phyloP scores from a whole-genome alignment of 2,329 filamentous ascomycete genomes.

The Cordyceps farinosa region DNA sequence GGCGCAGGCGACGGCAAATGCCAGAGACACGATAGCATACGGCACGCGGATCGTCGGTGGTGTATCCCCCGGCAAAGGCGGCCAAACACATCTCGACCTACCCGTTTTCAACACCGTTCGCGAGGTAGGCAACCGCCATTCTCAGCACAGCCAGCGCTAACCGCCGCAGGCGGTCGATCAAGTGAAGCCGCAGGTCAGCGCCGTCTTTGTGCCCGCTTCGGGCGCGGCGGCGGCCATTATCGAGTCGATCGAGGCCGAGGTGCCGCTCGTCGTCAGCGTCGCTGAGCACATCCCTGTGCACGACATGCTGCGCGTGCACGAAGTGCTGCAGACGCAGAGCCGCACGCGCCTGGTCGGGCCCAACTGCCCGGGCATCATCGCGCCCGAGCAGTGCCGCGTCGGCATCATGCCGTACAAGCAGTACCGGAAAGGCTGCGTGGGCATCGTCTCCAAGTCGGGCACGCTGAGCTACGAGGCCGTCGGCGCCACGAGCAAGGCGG shows the following conservation, averaged over 20 bases:
- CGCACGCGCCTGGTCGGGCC: conserved; percentile 72
- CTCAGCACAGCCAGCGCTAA: neutral
- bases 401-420: conserved; percentile 41
- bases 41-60: conserved; percentile 38
- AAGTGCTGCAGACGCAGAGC: conserved; percentile 66
- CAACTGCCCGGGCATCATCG: conserved; percentile 80
- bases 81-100: conserved; percentile 30
- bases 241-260: conserved; percentile 73
- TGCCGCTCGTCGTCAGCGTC: conserved; percentile 73
- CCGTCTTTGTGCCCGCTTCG: conserved; percentile 69
- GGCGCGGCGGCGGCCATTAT: conserved; percentile 66
- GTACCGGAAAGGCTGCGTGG: conserved; percentile 58
- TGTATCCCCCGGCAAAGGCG: conserved; percentile 36
- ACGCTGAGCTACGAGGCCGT: conserved; percentile 79
- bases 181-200: conserved; percentile 59
- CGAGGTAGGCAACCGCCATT: conserved; percentile 25
- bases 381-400: conserved; percentile 60
- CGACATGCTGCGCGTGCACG: conserved; percentile 68
- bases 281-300: conserved; percentile 78
- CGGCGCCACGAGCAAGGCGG: conserved; percentile 68
- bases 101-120: conserved; percentile 35
- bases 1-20: conserved; percentile 35
- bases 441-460: conserved; percentile 76
- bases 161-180: conserved; percentile 31
- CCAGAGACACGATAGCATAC: conserved; percentile 36